Evolutionary conservation across 2,329 filamentous ascomycete species (phyloP).

Genomic region (Plectosphaerella plurivora): DNA sequence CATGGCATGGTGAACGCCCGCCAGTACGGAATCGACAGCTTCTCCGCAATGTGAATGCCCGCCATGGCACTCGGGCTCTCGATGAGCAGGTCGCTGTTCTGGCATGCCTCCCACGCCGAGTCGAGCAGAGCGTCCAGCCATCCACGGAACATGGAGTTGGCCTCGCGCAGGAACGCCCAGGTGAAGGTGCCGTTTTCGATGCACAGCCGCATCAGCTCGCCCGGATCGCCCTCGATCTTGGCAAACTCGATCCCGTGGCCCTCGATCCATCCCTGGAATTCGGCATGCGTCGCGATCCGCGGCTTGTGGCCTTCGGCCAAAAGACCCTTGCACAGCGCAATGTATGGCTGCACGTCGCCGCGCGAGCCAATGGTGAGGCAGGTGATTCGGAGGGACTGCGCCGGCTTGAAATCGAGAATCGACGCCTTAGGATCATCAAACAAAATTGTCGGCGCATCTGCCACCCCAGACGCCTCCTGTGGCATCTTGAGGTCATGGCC

Average conservation of each 20-base stretch:
- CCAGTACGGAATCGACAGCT: conserved; percentile 89
- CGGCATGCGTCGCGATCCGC: conserved; percentile 84
- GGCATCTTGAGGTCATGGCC: conserved; percentile 48
- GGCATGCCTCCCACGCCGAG: conserved; percentile 78
- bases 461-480: conserved; percentile 33
- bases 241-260: conserved; percentile 93
- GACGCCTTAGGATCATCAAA: conserved; percentile 89
- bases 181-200: conserved; percentile 98
- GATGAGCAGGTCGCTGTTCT: conserved; percentile 84
- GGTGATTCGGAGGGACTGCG: conserved; percentile 74
- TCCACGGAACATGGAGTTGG: conserved; percentile 81
- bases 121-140: conserved; percentile 88
- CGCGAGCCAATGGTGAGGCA: conserved; percentile 94
- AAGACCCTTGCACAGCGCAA: conserved; percentile 88
- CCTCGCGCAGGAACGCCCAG: conserved; percentile 81
- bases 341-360: conserved; percentile 96
- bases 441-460: conserved; percentile 68
- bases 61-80: conserved; percentile 97
- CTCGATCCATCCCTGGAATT: conserved; percentile 86
- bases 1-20: conserved; percentile 98
- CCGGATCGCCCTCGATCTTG: conserved; percentile 84
- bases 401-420: conserved; percentile 85
- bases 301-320: conserved; percentile 81
- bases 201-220: conserved; percentile 91
- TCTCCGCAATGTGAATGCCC: conserved; percentile 95